Evolutionary conservation across 2,329 filamentous ascomycete species (phyloP).

Genomic region (Aspergillus vadensis): DNA sequence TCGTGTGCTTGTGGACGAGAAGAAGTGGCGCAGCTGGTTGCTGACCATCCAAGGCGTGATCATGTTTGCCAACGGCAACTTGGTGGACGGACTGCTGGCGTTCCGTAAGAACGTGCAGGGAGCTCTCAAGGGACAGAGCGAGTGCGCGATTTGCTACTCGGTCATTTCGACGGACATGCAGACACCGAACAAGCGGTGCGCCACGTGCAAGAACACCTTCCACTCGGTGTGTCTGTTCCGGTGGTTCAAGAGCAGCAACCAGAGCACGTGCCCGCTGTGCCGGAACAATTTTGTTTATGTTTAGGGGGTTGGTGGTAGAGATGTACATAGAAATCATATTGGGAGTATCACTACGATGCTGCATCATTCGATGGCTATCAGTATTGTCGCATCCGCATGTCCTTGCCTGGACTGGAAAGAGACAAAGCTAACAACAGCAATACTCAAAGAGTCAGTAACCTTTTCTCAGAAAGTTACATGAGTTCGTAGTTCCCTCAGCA

Average conservation of each 20-base stretch:
- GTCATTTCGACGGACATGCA: conserved; percentile 87
- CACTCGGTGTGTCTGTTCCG: conserved; percentile 88
- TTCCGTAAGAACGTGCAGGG: conserved; percentile 87
- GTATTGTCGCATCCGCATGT: too few relatives aligned
- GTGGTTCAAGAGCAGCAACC: conserved; percentile 94
- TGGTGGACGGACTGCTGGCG: conserved; percentile 81
- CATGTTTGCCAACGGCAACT: conserved; percentile 83
- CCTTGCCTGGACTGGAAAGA: too few relatives aligned
- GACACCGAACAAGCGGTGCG: conserved; percentile 87
- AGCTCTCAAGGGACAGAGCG: conserved; percentile 86
- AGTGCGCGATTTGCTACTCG: conserved; percentile 96
- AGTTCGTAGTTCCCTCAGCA: too few relatives aligned
- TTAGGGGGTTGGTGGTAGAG: neutral
- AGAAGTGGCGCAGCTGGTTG: conserved; percentile 91
- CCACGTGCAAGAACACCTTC: conserved; percentile 92
- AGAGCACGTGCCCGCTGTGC: conserved; percentile 89
- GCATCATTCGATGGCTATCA: neutral
- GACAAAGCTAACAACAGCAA: too few relatives aligned
- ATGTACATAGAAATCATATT: conserved; percentile 3
- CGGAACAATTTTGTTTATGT: conserved; percentile 71
- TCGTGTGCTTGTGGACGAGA: conserved; percentile 83
- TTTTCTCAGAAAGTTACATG: too few relatives aligned
- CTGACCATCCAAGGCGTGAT: conserved; percentile 88
- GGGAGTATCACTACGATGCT: too few relatives aligned
- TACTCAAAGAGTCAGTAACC: too few relatives aligned